Evolutionary conservation across 1,284 basidiomycete genomes (phyloP).

Genomic region (Ustanciosporium gigantosporum): DNA sequence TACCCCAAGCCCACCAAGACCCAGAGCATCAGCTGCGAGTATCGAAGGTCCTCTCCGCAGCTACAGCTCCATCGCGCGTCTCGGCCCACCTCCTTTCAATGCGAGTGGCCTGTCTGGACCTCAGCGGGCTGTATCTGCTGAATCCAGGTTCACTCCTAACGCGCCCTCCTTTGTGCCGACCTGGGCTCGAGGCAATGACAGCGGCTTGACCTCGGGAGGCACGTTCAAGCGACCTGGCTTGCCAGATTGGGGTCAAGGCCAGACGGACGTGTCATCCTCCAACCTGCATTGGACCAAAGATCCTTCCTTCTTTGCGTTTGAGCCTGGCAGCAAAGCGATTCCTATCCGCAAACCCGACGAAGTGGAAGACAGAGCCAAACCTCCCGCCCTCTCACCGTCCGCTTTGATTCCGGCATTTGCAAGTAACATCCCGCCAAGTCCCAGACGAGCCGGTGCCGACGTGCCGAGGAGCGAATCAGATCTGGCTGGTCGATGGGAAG

Average conservation of each 20-base stretch:
- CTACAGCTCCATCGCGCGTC: conserved; percentile 22
- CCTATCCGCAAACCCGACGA: conserved; percentile 36
- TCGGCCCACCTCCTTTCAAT: conserved; percentile 39
- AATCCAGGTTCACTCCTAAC: conserved; percentile 28
- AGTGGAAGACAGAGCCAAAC: background rate
- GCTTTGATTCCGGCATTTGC: no score
- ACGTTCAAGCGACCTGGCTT: conserved; percentile 33
- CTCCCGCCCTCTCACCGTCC: background rate
- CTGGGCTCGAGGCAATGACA: conserved; percentile 19
- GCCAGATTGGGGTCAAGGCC: conserved; percentile 31
- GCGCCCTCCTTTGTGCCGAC: conserved; percentile 47
- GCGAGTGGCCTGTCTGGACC: conserved; percentile 8
- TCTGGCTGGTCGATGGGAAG: background rate
- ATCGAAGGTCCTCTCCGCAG: conserved; percentile 47
- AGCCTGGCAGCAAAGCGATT: conserved; percentile 38
- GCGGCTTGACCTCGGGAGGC: conserved; percentile 1
- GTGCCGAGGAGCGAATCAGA: conserved; percentile 1
- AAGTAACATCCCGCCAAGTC: no score
- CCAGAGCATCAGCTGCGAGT: conserved; percentile 36
- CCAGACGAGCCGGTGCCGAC: background rate
- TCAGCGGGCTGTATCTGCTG: conserved; percentile 23
- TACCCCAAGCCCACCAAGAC: conserved; percentile 31
- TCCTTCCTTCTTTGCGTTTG: conserved; percentile 15
- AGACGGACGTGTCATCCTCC: background rate
- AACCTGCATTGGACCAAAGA: conserved; percentile 8